Conservation (phyloP, 441 rosid species). For the Omphalea diandra region DNA sequence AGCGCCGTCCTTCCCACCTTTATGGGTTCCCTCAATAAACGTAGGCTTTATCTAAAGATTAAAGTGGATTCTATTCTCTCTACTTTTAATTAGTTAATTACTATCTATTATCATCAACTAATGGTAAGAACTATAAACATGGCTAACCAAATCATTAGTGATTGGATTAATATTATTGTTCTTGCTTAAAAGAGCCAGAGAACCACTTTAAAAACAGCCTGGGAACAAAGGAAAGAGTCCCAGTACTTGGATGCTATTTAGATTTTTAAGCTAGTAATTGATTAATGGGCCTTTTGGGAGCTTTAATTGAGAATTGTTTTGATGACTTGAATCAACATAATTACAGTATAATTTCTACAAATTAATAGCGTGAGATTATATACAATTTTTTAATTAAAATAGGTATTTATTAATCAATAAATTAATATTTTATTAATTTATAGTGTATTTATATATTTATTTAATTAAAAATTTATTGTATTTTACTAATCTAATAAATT, state of each 20-base stretch:
- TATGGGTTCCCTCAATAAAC: constrained; percentile 28
- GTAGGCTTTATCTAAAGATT: constrained; percentile 37
- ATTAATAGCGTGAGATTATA: no score
- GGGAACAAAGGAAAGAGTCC: not conserved
- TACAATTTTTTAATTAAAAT: no score
- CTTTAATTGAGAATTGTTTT: not conserved
- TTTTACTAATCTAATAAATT: no score
- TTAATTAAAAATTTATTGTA: no score
- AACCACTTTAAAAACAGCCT: not conserved
- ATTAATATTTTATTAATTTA: no score
- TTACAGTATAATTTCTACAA: no score
- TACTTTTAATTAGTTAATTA: constrained; percentile 11
- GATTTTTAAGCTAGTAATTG: constrained; percentile 1
- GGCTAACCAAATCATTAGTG: not conserved
- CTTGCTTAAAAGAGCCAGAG: constrained; percentile 12
- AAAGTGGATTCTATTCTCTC: constrained; percentile 4
- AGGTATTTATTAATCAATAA: no score
- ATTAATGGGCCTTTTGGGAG: no score
- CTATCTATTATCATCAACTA: constrained; percentile 4
- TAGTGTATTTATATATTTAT: no score
- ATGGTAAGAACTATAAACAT: not conserved
- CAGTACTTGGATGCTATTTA: not conserved
- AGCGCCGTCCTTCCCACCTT: constrained; percentile 38
- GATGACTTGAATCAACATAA: not conserved
- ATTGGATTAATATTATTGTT: not conserved